Evolutionary conservation across 1,139 yeast species (phyloP).

Genomic region (Saccharomycopsis crataegensis): DNA sequence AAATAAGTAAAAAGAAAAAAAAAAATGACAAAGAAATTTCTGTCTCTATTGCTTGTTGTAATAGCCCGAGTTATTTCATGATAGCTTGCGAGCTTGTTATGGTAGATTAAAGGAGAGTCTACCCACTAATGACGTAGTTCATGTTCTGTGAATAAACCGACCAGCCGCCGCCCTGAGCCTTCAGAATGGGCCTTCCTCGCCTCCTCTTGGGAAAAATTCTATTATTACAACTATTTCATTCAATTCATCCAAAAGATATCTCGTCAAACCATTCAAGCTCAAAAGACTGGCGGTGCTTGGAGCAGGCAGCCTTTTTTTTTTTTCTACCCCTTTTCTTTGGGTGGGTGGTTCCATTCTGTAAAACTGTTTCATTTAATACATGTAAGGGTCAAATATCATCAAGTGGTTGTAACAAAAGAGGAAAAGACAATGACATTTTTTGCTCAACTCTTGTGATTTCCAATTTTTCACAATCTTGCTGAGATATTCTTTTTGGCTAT

Average conservation of each 20-base stretch:
- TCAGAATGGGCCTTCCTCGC: background rate
- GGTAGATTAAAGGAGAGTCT: background rate
- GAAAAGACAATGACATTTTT: too few relatives aligned
- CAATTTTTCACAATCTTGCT: slow-evolving; percentile 2
- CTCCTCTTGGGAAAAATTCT: too few relatives aligned
- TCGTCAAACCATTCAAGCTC: background rate
- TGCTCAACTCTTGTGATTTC: background rate
- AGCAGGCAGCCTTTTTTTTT: background rate
- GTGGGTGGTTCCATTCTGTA: slow-evolving; percentile 12
- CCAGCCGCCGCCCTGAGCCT: background rate
- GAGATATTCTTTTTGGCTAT: too few relatives aligned
- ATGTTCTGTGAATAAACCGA: background rate
- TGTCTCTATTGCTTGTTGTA: too few relatives aligned
- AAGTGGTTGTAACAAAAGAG: too few relatives aligned
- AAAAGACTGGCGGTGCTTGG: background rate
- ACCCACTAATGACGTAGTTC: background rate
- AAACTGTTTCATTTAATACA: slow-evolving; percentile 10
- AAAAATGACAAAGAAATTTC: too few relatives aligned
- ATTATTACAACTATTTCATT: background rate
- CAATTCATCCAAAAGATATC: background rate
- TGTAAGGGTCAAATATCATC: too few relatives aligned
- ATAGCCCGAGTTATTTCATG: too few relatives aligned
- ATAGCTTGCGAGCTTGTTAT: background rate
- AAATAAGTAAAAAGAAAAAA: too few relatives aligned
- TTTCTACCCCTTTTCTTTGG: slow-evolving; percentile 1